A percentile compares a stretch with the other conserved stretches of the same genome.
phyloP scores from a whole-genome alignment of 257 asterid genomes.

The Penstemon barbatus region DNA sequence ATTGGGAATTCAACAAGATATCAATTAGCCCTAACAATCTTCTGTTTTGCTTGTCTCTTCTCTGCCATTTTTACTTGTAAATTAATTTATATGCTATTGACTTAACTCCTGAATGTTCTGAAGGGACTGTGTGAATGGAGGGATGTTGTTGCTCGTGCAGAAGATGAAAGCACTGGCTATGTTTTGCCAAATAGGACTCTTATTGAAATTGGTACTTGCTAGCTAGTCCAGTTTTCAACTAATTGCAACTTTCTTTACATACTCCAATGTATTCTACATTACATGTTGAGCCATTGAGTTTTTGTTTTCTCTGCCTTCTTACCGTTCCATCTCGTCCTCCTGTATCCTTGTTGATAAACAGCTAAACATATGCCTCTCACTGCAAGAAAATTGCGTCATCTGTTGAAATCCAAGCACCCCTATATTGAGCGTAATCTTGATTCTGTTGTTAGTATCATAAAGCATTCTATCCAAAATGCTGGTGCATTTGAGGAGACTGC shows the following conservation, averaged over 20 bases:
- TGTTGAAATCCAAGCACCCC: constrained; percentile 72
- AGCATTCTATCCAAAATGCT: constrained; percentile 76
- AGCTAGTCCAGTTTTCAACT: constrained; percentile 19
- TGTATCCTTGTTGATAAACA: constrained; percentile 39
- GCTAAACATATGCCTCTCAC: constrained; percentile 94
- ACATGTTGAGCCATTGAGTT: constrained; percentile 16
- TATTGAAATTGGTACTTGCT: constrained; percentile 71
- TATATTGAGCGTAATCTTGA: constrained; percentile 77
- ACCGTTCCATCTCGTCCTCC: constrained; percentile 5
- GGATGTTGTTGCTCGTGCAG: constrained; percentile 93
- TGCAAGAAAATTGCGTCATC: constrained; percentile 54
- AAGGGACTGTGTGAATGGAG: constrained; percentile 97
- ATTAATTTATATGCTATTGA: not conserved
- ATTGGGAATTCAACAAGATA: not conserved
- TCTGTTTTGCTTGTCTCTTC: not conserved
- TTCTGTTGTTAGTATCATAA: constrained; percentile 72
- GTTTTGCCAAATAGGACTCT: constrained; percentile 86
- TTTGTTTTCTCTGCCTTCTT: constrained; percentile 23
- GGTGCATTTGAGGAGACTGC: constrained; percentile 72
- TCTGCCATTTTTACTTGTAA: constrained; percentile 1
- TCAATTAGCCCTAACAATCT: not conserved
- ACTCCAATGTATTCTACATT: constrained; percentile 9
- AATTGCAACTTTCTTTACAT: constrained; percentile 22
- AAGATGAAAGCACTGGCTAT: constrained; percentile 99
- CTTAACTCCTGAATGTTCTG: constrained; percentile 26